These are phyloP conservation scores for Leishmania major DNA, from an alignment of 208 protist species.

Conservation along the genomic window DNA sequence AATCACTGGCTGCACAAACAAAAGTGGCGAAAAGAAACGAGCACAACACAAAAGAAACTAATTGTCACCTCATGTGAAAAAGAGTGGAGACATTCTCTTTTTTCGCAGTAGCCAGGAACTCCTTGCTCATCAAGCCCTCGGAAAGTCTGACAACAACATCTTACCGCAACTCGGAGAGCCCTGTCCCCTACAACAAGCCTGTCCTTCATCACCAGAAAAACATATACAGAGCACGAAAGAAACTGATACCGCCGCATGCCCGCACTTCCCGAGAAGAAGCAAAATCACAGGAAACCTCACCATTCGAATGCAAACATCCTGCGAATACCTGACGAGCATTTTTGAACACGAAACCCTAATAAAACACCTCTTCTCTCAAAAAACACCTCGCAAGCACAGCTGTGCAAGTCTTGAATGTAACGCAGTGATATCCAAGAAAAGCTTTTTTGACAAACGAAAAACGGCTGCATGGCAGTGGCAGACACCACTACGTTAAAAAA, in stretches of 20 bases:
- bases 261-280: background rate
- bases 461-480: background rate
- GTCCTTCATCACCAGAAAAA: background rate
- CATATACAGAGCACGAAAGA: background rate
- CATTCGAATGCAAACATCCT: conserved; percentile 15
- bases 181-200: background rate
- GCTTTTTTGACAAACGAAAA: conserved; percentile 11
- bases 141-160: background rate
- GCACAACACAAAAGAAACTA: background rate
- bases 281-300: background rate
- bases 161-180: background rate
- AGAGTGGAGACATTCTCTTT: background rate
- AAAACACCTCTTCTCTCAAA: conserved; percentile 2
- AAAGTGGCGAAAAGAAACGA: background rate
- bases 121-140: background rate
- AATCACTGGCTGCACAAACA: background rate
- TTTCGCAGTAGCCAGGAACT: background rate
- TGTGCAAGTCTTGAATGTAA: conserved; percentile 14
- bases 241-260: background rate
- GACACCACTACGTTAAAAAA: conserved; percentile 17
- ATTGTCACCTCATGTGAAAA: background rate
- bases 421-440: conserved; percentile 18
- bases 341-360: conserved; percentile 13
- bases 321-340: background rate
- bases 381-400: conserved; percentile 12